Evolutionary conservation across 1,284 basidiomycete species (phyloP).

Genomic region (Tetrapyrgos nigripes): DNA sequence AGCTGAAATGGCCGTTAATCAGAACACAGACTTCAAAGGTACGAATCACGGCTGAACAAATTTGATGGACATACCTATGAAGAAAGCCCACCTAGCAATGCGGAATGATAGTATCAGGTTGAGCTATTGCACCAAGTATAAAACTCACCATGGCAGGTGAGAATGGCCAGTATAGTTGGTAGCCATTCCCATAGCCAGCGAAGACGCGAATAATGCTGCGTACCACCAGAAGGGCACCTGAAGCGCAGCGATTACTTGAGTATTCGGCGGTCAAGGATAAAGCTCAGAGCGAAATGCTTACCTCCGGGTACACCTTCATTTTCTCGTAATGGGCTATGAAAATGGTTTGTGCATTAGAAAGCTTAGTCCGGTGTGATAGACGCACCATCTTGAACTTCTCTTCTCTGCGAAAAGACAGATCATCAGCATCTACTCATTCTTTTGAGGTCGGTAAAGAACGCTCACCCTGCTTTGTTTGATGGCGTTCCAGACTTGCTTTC

Average conservation of each 20-base stretch:
- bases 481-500: constrained; percentile 49
- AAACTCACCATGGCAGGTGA: constrained; percentile 18
- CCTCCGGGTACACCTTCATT: constrained; percentile 66
- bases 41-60: too few relatives aligned
- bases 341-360: background rate
- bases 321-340: constrained; percentile 50
- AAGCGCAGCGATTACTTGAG: background rate
- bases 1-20: too few relatives aligned
- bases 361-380: background rate
- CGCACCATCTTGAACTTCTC: constrained; percentile 44
- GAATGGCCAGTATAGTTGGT: constrained; percentile 53
- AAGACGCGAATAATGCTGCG: constrained; percentile 47
- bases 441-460: background rate
- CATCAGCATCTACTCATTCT: too few relatives aligned
- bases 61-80: constrained; percentile 44
- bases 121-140: background rate
- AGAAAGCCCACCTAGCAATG: constrained; percentile 49
- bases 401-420: too few relatives aligned
- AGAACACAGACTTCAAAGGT: background rate
- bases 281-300: constrained; percentile 24
- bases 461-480: constrained; percentile 42
- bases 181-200: constrained; percentile 54
- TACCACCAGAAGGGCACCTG: constrained; percentile 65
- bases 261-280: background rate
- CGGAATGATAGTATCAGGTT: background rate